Evolutionary conservation across 83 land plant species (phyloP).

Genomic region (Larix sibirica): DNA sequence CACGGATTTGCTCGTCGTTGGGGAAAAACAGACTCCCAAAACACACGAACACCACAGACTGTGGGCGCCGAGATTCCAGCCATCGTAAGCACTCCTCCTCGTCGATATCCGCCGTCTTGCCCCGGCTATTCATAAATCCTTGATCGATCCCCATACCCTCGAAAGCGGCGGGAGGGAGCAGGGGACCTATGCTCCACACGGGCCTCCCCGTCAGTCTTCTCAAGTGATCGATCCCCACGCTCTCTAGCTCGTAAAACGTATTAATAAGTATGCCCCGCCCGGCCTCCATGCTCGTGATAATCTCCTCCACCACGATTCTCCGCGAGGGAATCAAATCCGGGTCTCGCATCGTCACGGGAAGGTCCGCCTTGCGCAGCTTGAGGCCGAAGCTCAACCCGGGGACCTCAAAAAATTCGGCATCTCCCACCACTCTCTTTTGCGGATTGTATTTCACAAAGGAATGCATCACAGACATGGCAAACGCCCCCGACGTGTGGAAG

Average conservation of each 20-base stretch:
- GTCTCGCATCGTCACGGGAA: not conserved
- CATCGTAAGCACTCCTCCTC: constrained; percentile 39
- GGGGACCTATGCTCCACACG: not conserved
- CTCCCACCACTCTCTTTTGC: not conserved
- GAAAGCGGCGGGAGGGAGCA: not conserved
- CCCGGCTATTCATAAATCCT: too few relatives aligned
- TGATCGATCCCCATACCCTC: too few relatives aligned
- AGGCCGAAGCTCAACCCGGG: not conserved
- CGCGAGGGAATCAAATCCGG: not conserved
- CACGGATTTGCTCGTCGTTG: constrained; percentile 29
- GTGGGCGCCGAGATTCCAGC: constrained; percentile 41
- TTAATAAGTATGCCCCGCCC: not conserved
- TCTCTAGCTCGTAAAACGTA: not conserved
- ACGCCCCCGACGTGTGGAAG: not conserved
- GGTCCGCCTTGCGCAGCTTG: not conserved
- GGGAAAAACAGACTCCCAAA: constrained; percentile 57
- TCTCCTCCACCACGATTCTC: too few relatives aligned
- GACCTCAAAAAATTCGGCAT: not conserved
- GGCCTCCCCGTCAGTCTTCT: not conserved
- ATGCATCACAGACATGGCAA: not conserved
- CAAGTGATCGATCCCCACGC: not conserved
- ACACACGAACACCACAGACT: constrained; percentile 46
- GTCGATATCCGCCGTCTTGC: too few relatives aligned
- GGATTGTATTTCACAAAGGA: not conserved
- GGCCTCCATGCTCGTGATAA: not conserved